A percentile compares a stretch with the other conserved stretches of the same genome.
These are phyloP conservation scores for Lupinus albus DNA, from an alignment of 306 rosid species.

Conservation along the genomic window DNA sequence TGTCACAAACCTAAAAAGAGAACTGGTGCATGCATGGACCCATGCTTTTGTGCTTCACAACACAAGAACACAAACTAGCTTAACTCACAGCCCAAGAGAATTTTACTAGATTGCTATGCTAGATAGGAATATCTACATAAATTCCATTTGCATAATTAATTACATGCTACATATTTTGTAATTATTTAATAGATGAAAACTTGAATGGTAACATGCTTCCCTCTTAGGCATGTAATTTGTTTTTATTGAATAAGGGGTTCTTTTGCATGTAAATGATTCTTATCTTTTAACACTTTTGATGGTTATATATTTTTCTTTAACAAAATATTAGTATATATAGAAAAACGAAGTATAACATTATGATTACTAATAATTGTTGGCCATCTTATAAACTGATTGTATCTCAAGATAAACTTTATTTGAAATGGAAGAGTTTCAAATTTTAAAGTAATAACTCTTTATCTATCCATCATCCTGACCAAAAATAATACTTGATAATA, in stretches of 20 bases:
- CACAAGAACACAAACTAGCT: conserved; percentile 18
- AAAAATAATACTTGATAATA: too few relatives aligned
- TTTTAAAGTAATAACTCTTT: too few relatives aligned
- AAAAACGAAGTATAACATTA: too few relatives aligned
- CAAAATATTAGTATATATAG: too few relatives aligned
- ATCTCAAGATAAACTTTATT: too few relatives aligned
- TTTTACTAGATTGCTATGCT: conserved; percentile 47
- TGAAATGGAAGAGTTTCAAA: too few relatives aligned
- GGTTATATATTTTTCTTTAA: too few relatives aligned
- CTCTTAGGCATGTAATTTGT: conserved; percentile 26
- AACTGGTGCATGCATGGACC: conserved; percentile 50
- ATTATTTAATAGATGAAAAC: conserved; percentile 28
- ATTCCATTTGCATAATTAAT: conserved; percentile 32
- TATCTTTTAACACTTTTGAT: conserved; percentile 38
- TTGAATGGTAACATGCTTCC: conserved; percentile 48
- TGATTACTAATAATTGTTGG: too few relatives aligned
- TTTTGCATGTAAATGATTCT: too few relatives aligned
- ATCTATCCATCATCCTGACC: too few relatives aligned
- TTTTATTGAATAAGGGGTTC: too few relatives aligned
- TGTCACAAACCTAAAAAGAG: conserved; percentile 49
- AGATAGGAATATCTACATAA: conserved; percentile 47
- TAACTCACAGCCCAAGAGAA: conserved; percentile 48
- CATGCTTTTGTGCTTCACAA: conserved; percentile 65
- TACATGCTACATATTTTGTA: conserved; percentile 36
- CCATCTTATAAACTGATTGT: too few relatives aligned